Base-by-base conservation (phyloP, 2,329 filamentous ascomycete species). In the Talaromyces sp. region DNA sequence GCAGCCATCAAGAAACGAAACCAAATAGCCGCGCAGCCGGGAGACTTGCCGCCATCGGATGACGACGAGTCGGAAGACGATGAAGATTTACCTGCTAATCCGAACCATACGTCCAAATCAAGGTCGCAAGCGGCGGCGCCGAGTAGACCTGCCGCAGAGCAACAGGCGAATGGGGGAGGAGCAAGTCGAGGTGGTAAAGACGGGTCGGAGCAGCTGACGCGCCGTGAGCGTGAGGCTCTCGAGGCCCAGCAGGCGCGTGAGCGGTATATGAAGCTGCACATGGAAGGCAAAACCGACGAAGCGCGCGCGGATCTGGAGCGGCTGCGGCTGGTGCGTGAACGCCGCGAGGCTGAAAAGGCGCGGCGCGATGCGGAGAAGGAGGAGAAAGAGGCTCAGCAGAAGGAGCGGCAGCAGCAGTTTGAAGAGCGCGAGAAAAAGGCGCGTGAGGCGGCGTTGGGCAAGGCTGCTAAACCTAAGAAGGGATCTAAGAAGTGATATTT, bases 261-360 rank as follows among this genome's bases (percentile, higher is more conserved):
- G 81, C 85, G 88, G 67, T 97, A 96, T 73, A 85, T 92, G 81
- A 96, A 96, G 79, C 77, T 97, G 69, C 93, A 97, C 71, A 91
- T 92, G 61, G 90, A 92, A 72, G 93, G 93, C 71, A 98, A 98
- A 86, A 98, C 95, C 52, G 95, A 99, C 64, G 91, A 97, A 82
- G 93, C 93, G 55, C 89, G 91, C 74, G 88, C 91, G 5, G 95
- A 99, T 77, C 73, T 98, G 68, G 93, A 92, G 62, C 85, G 95
- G 60, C 79, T 99, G 71, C 87, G 82, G 75, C 73, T 93, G 63
- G 92, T 99, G 67, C 86, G 88, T 55, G 91, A 96, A 82, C 89
- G 92, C 80, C 86, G 95, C 65, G 93, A 91, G 70, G 88, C 88
- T 22, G 93, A 96, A 71, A 86, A 91, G 58, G 90, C 88, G 32